phyloP scores from a whole-genome alignment of 2,329 filamentous ascomycete species.

The Pyrenophora graminea region DNA sequence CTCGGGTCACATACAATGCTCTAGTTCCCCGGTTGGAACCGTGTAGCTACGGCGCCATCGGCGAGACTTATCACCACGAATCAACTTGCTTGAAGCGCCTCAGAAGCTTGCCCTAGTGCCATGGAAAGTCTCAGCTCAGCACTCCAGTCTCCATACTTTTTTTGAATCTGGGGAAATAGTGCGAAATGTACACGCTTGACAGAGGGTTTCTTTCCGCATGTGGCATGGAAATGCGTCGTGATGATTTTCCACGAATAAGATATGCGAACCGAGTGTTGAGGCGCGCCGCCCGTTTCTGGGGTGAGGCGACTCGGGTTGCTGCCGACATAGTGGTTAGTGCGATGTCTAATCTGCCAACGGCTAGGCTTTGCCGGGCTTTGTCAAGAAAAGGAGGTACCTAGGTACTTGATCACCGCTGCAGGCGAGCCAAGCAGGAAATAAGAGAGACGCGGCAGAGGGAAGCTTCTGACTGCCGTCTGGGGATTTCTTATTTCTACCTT shows the following conservation, averaged over 20 bases:
- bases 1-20: slow-evolving; percentile 26
- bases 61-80: slow-evolving; percentile 37
- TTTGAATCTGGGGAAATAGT: slow-evolving; percentile 26
- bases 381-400: too few species aligned
- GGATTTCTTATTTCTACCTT: slow-evolving; percentile 22
- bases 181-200: slow-evolving; percentile 25
- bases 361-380: slow-evolving; percentile 9
- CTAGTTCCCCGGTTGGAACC: slow-evolving; percentile 4
- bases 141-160: slow-evolving; percentile 5
- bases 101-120: slow-evolving; percentile 27
- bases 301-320: slow-evolving; percentile 9
- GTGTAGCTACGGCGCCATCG: slow-evolving; percentile 4
- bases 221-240: slow-evolving; percentile 13
- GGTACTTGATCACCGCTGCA: neutral
- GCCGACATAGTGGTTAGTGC: slow-evolving; percentile 20
- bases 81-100: slow-evolving; percentile 28
- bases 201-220: slow-evolving; percentile 18
- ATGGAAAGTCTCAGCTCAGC: slow-evolving; percentile 8
- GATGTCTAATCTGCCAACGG: slow-evolving; percentile 18
- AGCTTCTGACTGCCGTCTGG: slow-evolving; percentile 32
- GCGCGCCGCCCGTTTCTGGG: slow-evolving; percentile 14
- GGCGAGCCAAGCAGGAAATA: slow-evolving; percentile 30
- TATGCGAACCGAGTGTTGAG: slow-evolving; percentile 5
- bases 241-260: slow-evolving; percentile 39
- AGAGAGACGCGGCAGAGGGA: slow-evolving; percentile 17